Evolutionary conservation across 2,329 filamentous ascomycete species (phyloP).

Genomic region (Fusarium sp.): DNA sequence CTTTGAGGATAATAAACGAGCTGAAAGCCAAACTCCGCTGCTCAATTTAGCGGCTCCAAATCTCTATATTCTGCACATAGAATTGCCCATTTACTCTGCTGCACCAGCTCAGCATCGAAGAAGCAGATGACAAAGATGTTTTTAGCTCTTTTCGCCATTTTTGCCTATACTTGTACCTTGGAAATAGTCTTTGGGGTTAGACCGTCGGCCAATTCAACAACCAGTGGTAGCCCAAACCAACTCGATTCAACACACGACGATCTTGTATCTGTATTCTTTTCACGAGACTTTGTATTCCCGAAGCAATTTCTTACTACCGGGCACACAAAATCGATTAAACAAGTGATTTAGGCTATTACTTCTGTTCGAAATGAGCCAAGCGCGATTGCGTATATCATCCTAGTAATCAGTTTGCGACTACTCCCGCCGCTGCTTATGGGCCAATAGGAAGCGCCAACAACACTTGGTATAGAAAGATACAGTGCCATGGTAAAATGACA

Average conservation of each 20-base stretch:
- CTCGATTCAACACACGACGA: neutral
- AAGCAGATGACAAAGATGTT: conserved; percentile 50
- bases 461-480: too few species aligned
- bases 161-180: neutral
- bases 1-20: conserved; percentile 38
- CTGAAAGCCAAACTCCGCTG: conserved; percentile 11
- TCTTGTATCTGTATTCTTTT: neutral
- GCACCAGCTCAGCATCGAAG: conserved; percentile 56
- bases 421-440: too few species aligned
- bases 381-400: too few species aligned
- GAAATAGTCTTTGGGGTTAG: neutral
- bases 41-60: neutral
- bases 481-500: too few species aligned
- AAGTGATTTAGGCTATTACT: too few species aligned
- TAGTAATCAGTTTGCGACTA: too few species aligned
- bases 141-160: conserved; percentile 41
- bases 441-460: too few species aligned
- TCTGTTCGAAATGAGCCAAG: too few species aligned
- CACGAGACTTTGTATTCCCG: neutral
- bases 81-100: conserved; percentile 59
- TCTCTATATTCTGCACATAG: conserved; percentile 1
- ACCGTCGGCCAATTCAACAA: neutral
- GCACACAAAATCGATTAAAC: too few species aligned
- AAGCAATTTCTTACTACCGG: too few species aligned
- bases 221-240: neutral